Conservation (phyloP, 345 rosid species). For the Chamaenerion angustifolium region DNA sequence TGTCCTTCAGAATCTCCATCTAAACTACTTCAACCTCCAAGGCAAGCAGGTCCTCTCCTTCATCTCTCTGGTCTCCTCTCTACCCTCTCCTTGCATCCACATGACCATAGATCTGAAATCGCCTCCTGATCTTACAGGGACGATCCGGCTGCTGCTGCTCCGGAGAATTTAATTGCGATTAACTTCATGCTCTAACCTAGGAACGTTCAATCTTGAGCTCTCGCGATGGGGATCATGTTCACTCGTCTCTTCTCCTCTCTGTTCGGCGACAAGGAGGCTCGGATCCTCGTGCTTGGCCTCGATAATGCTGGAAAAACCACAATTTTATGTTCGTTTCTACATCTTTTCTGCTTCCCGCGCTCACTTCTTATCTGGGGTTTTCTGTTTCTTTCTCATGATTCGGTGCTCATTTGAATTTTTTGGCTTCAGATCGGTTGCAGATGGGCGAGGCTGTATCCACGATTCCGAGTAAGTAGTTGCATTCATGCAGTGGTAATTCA, state of each 20-base stretch:
- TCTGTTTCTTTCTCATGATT: conserved; percentile 5
- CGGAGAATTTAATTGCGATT: not conserved
- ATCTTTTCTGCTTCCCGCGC: not conserved
- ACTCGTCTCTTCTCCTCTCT: conserved; percentile 66
- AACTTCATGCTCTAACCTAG: conserved; percentile 1
- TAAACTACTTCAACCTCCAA: no score
- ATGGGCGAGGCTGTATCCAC: conserved; percentile 98
- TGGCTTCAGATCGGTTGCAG: conserved; percentile 75
- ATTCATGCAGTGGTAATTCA: no score
- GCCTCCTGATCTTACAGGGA: not conserved
- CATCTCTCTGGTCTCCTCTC: no score
- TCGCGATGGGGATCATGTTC: conserved; percentile 58
- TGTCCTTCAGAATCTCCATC: no score
- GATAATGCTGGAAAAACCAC: conserved; percentile 94
- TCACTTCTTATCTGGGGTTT: conserved; percentile 6
- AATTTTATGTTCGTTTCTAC: conserved; percentile 42
- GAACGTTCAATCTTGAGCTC: not conserved
- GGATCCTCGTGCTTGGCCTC: conserved; percentile 83
- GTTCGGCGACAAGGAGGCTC: conserved; percentile 66
- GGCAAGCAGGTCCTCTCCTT: no score
- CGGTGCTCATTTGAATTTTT: conserved; percentile 1
- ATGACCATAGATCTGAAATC: conserved; percentile 1
- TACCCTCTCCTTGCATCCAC: no score
- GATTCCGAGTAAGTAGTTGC: conserved; percentile 62
- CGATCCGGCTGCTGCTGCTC: not conserved